Evolutionary conservation across 2,329 filamentous ascomycete species (phyloP).

Genomic region (Seiridium cupressi): DNA sequence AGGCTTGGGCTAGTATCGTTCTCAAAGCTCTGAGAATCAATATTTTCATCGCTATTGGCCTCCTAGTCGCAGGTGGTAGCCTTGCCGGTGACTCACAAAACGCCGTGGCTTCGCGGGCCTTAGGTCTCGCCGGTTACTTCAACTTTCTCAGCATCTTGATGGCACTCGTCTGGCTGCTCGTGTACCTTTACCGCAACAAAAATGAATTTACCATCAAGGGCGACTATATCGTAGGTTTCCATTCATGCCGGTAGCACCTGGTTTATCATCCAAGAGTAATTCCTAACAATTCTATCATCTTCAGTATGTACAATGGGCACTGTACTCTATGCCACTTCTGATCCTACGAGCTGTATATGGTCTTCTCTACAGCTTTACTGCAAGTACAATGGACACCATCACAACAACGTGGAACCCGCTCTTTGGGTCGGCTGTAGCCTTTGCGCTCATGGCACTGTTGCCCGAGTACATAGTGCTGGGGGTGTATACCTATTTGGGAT

Average conservation of each 20-base stretch:
- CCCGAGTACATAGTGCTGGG: constrained; percentile 11
- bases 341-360: constrained; percentile 7
- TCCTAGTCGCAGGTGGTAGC: background rate
- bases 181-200: background rate
- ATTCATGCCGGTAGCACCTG: background rate
- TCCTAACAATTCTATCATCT: background rate
- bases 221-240: background rate
- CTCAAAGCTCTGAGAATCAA: background rate
- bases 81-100: background rate
- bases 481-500: constrained; percentile 9
- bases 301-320: constrained; percentile 7
- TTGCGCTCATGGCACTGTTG: constrained; percentile 11
- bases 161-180: background rate
- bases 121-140: background rate
- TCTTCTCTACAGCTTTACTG: constrained; percentile 6
- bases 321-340: constrained; percentile 6
- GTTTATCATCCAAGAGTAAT: background rate
- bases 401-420: constrained; percentile 11
- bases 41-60: background rate
- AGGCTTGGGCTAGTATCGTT: background rate
- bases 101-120: background rate
- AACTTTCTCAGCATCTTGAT: background rate
- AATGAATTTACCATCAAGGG: background rate
- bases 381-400: background rate
- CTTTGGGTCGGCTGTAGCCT: constrained; percentile 9